phyloP scores from a whole-genome alignment of 805 yeast genomes.

The Starmerella scarabaei region DNA sequence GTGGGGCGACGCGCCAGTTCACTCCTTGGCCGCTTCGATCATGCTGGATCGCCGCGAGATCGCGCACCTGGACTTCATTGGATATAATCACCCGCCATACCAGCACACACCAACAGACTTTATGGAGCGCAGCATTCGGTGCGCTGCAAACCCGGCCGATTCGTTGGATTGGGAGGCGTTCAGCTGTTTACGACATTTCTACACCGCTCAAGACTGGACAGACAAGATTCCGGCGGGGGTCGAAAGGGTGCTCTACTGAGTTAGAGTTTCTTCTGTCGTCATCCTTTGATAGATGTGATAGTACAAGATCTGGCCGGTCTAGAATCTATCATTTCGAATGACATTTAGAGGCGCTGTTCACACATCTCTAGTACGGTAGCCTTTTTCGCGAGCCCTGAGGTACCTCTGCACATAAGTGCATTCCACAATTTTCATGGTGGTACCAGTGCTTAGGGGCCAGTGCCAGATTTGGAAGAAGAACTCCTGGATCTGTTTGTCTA shows the following conservation, averaged over 20 bases:
- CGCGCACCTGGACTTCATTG: constrained; percentile 88
- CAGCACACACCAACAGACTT: constrained; percentile 58
- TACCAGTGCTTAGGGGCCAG: no score
- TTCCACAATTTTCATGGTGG: no score
- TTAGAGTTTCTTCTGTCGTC: background rate
- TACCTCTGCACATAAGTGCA: no score
- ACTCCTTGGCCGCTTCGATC: constrained; percentile 75
- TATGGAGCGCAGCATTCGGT: constrained; percentile 32
- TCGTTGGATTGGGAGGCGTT: constrained; percentile 28
- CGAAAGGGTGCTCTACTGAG: constrained; percentile 8
- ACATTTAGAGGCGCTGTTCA: background rate
- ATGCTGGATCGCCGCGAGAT: constrained; percentile 53
- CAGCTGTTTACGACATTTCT: constrained; percentile 28
- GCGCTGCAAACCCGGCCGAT: constrained; percentile 37
- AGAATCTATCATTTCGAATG: no score
- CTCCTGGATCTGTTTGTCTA: no score
- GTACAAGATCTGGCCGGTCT: no score
- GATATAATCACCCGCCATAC: constrained; percentile 57
- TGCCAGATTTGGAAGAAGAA: no score
- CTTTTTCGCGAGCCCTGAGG: no score
- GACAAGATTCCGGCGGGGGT: constrained; percentile 17
- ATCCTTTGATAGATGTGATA: no score
- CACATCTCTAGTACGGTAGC: background rate
- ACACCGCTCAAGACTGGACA: constrained; percentile 22
- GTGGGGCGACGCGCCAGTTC: constrained; percentile 98